Evolutionary conservation across 495 filamentous ascomycete species (phyloP), one percentile per base, ranked within the genome.

Genomic region (Penicillium paxilli): DNA sequence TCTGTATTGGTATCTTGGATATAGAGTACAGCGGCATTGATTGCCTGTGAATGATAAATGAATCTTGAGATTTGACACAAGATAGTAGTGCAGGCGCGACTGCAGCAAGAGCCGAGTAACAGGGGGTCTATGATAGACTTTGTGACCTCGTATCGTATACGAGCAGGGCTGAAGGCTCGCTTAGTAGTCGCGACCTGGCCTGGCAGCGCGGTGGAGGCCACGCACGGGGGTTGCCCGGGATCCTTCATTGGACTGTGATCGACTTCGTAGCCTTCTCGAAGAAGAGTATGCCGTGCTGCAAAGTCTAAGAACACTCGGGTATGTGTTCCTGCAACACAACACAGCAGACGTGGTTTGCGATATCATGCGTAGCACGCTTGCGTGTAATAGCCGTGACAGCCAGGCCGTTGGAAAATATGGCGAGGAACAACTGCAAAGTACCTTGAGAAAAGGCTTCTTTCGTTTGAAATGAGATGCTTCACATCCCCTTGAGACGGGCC

Each of bases 401-500:
- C 16, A 8, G 17, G 16, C 1, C n/a, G 14, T 19, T 38, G 14
- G 3, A 19, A 8, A n/a, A 5, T 11, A 4, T 10, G 25, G 5
- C 11, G 8, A 32, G n/a, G 4, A 11, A 14, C 10, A 32, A 3
- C 30, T 12, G 35, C 35, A 19, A n/a, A n/a, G n/a, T n/a, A n/a
- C n/a, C n/a, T n/a, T n/a, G n/a, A n/a, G n/a, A n/a, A 14, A n/a
- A n/a, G 33, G 33, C 33, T 37, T 6, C 10, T 37, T 37, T 37
- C 33, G 10, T 37, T 8, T 11, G 10, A 8, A 37, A 4, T n/a
- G 14, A 44, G 54, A 60, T 40, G n/a, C 4, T 48, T 68, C 70
- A 79, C 52, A 76, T 74, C 26, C 77, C 77, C 40, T 81, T 81
- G 66, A 87, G 64, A 63, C 85, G 81, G 38, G 81, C 82, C 63